Base-by-base conservation (phyloP, 176 grass and related monocot species). In the Secale cereale region DNA sequence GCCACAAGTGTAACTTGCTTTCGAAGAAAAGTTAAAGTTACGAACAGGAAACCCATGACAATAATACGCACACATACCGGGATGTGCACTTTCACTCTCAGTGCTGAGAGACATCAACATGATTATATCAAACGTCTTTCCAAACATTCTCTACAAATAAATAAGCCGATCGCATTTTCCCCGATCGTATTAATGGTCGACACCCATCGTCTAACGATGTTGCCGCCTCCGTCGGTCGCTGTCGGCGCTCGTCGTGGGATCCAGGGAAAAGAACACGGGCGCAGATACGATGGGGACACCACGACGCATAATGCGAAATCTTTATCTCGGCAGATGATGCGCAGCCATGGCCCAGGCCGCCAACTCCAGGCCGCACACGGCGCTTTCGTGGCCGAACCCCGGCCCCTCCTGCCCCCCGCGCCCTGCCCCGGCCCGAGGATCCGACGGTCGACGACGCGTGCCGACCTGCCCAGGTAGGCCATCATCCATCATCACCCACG, bases 361-460 rank as follows among this genome's bases (percentile, higher is more conserved):
- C 68, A 79, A 78, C 82, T 22, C 72, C 82, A 29, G 75, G 82
- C 83, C 78, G 57, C 83, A 83, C 45, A 66, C 79, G 65, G 57
- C 65, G 84, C 65, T 90, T 82, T 90, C 79, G 22, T 43, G 56
- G 25, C 3, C 33, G 0, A 28, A 43, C 26, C 9, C 60, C 60
- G 60, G 60, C 39, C 78, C 35, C 46, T 1, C 30, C 28, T 4
- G 7, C 5, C 65, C 29, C 27, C 16, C 48, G 48, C 48, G 48
- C 48, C 48, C 43, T 0, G 71, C 15, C 41, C 14, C 48, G 6
- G 9, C 4, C 4, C 46, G 10, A 12, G 10, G 20, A 7, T 22
- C 76, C 76, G 23, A 57, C 74, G 30, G 52, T 16, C 13, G 31
- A 40, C 81, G 81, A 84, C 86, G 81, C 74, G 65, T 61, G 56